Evolutionary conservation across 1,284 basidiomycete genomes (phyloP).

Genomic region (Ceraceosorus guamensis): DNA sequence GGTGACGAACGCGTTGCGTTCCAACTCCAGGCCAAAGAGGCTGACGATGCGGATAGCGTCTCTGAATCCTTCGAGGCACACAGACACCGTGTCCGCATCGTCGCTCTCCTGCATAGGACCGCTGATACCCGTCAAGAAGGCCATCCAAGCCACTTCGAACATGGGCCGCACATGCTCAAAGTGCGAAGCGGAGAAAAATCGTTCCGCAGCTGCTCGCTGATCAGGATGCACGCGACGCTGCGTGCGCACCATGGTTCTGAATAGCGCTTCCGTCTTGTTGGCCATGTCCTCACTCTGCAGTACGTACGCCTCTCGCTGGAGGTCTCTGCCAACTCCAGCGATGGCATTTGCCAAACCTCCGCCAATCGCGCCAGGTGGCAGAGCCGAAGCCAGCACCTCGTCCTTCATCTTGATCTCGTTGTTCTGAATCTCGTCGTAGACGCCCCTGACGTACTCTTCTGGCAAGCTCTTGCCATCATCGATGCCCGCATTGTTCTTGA

Average conservation of each 20-base stretch:
- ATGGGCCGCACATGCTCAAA: conserved; percentile 48
- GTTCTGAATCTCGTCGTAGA: conserved; percentile 46
- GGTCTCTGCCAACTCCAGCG: conserved; percentile 43
- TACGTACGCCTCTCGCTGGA: conserved; percentile 46
- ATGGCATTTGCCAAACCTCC: conserved; percentile 38
- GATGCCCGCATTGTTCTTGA: conserved; percentile 48
- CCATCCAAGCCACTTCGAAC: conserved; percentile 49
- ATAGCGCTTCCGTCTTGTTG: conserved; percentile 46
- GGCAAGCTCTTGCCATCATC: conserved; percentile 44
- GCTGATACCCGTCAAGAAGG: conserved; percentile 45
- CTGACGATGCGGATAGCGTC: conserved; percentile 48
- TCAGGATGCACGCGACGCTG: conserved; percentile 40
- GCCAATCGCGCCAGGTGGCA: conserved; percentile 16
- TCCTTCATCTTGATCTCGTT: conserved; percentile 50
- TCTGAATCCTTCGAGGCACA: conserved; percentile 42
- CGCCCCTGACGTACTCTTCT: conserved; percentile 36
- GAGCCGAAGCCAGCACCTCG: conserved; percentile 17
- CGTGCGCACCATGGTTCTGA: conserved; percentile 47
- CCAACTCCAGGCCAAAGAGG: conserved; percentile 45
- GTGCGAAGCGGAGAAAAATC: conserved; percentile 47
- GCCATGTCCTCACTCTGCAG: conserved; percentile 47
- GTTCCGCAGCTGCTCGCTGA: conserved; percentile 42
- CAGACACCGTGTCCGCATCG: conserved; percentile 38
- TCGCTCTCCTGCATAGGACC: conserved; percentile 45
- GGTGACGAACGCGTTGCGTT: conserved; percentile 47